phyloP scores from a whole-genome alignment of 129 eudicot genomes.

The Dittrichia graveolens region DNA sequence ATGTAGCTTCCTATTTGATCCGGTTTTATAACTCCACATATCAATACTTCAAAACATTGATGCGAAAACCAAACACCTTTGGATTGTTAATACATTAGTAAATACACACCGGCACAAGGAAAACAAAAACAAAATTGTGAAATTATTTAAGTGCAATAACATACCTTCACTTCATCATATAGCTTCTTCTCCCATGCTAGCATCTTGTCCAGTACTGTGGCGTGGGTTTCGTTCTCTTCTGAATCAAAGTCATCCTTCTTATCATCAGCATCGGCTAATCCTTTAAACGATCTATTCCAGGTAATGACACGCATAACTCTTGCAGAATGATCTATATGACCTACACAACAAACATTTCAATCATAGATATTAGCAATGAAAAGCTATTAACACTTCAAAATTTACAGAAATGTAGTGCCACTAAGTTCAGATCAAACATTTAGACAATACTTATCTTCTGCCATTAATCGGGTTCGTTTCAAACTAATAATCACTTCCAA shows the following conservation, averaged over 20 bases:
- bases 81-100: neutral
- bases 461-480: too few relatives aligned
- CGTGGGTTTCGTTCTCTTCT: slow-evolving; percentile 97
- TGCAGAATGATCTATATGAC: slow-evolving; percentile 93
- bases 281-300: slow-evolving; percentile 94
- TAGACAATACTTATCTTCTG: neutral
- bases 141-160: slow-evolving; percentile 1
- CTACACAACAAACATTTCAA: slow-evolving; percentile 40
- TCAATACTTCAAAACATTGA: slow-evolving; percentile 3
- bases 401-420: neutral
- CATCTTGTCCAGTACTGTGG: slow-evolving; percentile 95
- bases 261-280: slow-evolving; percentile 68
- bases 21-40: neutral
- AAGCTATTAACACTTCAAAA: neutral
- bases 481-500: neutral
- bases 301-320: slow-evolving; percentile 97
- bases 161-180: slow-evolving; percentile 96
- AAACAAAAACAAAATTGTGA: neutral
- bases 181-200: slow-evolving; percentile 99
- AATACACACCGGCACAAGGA: neutral
- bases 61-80: neutral
- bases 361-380: slow-evolving; percentile 5
- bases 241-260: slow-evolving; percentile 81
- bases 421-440: neutral
- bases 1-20: neutral